Conservation (phyloP, 306 rosid genomes). For the Sicyos edulis region DNA sequence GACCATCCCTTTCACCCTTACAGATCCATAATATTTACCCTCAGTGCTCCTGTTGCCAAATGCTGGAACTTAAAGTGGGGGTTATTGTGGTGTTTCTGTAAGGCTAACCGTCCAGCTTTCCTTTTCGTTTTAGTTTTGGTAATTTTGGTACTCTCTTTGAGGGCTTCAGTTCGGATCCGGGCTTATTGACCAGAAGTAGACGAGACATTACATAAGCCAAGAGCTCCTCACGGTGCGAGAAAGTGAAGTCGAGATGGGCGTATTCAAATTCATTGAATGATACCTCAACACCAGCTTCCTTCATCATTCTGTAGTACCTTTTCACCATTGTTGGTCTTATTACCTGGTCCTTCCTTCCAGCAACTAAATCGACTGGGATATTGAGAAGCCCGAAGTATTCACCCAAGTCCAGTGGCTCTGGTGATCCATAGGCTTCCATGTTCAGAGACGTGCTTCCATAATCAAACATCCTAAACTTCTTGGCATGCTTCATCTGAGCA, state of each 20-base stretch:
- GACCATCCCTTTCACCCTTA: background rate
- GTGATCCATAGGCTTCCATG: slow-evolving; percentile 50
- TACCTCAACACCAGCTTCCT: slow-evolving; percentile 45
- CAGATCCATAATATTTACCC: background rate
- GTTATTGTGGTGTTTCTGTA: background rate
- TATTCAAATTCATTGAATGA: slow-evolving; percentile 73
- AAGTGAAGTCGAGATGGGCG: slow-evolving; percentile 91
- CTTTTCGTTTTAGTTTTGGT: background rate
- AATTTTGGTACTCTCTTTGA: background rate
- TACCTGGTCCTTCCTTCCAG: slow-evolving; percentile 81
- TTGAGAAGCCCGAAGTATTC: slow-evolving; percentile 50
- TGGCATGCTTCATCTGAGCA: slow-evolving; percentile 71
- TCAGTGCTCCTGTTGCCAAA: background rate
- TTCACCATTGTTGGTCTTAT: slow-evolving; percentile 82
- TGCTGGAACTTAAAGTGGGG: background rate
- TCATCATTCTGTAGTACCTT: slow-evolving; percentile 70
- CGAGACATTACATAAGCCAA: slow-evolving; percentile 78
- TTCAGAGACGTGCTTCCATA: slow-evolving; percentile 55
- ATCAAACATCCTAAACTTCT: slow-evolving; percentile 68
- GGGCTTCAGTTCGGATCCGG: background rate
- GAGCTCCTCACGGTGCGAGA: slow-evolving; percentile 86
- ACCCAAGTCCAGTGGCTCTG: slow-evolving; percentile 68
- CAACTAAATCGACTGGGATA: slow-evolving; percentile 81
- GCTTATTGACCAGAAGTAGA: slow-evolving; percentile 58
- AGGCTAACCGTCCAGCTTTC: background rate